phyloP scores from a whole-genome alignment of 164 flowering plant genomes.

The Berberis thunbergii region DNA sequence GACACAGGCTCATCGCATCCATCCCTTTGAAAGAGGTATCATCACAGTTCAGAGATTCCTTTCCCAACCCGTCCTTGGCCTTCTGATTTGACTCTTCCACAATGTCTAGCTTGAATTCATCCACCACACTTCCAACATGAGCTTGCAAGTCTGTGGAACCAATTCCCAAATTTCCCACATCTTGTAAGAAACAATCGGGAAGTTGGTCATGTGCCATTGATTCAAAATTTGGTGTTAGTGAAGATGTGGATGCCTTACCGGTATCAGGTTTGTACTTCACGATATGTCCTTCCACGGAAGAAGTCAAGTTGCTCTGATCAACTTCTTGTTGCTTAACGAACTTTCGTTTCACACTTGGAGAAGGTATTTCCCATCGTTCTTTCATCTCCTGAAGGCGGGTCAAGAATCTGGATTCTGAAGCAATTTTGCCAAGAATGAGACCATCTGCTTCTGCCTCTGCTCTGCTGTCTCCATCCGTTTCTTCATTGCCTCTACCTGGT shows the following conservation, averaged over 20 bases:
- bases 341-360: conserved; percentile 45
- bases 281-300: conserved; percentile 33
- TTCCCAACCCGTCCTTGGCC: conserved; percentile 14
- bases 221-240: conserved; percentile 10
- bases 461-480: conserved; percentile 61
- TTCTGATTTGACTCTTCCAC: conserved; percentile 11
- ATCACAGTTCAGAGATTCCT: conserved; percentile 8
- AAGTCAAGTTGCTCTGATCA: conserved; percentile 8
- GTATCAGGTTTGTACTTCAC: conserved; percentile 27
- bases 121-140: conserved; percentile 18
- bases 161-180: conserved; percentile 19
- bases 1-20: conserved; percentile 16
- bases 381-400: conserved; percentile 36
- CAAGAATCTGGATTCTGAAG: conserved; percentile 56
- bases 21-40: conserved; percentile 30
- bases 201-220: conserved; percentile 14
- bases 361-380: conserved; percentile 28
- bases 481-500: conserved; percentile 45
- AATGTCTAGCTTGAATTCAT: conserved; percentile 22
- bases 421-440: conserved; percentile 62
- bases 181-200: conserved; percentile 23
- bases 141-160: conserved; percentile 16
- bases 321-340: conserved; percentile 41
- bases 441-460: conserved; percentile 67
- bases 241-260: conserved; percentile 9